Conservation (phyloP, 768 basidiomycete species). For the Rhizopogon vesiculosus region DNA sequence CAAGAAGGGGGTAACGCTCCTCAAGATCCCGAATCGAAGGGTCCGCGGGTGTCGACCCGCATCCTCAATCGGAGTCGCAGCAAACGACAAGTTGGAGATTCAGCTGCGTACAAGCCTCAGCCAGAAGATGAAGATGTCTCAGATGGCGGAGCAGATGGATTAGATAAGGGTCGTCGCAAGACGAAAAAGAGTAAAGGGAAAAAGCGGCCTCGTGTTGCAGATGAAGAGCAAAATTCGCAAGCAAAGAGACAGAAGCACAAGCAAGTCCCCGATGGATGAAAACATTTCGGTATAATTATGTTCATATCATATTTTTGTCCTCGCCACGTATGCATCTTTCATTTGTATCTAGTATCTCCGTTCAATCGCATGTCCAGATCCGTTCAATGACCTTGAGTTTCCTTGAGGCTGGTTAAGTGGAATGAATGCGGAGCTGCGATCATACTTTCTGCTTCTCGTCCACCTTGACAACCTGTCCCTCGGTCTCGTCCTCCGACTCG, state of each 20-base stretch:
- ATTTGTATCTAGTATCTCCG: conserved; percentile 1
- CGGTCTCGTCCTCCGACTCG: neutral
- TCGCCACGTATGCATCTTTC: neutral
- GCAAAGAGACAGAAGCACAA: conserved; percentile 7
- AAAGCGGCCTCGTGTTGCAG: conserved; percentile 3
- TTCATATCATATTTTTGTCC: neutral
- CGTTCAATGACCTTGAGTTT: neutral
- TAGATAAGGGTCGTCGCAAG: conserved; percentile 7
- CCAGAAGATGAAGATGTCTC: conserved; percentile 22
- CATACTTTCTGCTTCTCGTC: neutral
- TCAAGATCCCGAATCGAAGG: neutral
- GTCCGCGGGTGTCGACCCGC: neutral
- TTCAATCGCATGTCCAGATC: neutral
- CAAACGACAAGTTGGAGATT: conserved; percentile 30
- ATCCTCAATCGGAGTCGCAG: conserved; percentile 10
- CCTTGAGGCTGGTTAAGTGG: neutral
- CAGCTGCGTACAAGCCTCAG: conserved; percentile 33
- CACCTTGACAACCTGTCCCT: neutral
- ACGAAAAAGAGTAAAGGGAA: conserved; percentile 1
- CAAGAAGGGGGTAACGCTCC: neutral
- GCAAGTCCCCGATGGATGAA: neutral
- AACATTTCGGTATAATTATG: conserved; percentile 3
- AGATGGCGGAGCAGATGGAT: conserved; percentile 15
- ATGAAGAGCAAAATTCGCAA: neutral
- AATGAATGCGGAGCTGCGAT: neutral